Conservation (phyloP, 2,329 filamentous ascomycete species). For the Peltaster fructicola region DNA sequence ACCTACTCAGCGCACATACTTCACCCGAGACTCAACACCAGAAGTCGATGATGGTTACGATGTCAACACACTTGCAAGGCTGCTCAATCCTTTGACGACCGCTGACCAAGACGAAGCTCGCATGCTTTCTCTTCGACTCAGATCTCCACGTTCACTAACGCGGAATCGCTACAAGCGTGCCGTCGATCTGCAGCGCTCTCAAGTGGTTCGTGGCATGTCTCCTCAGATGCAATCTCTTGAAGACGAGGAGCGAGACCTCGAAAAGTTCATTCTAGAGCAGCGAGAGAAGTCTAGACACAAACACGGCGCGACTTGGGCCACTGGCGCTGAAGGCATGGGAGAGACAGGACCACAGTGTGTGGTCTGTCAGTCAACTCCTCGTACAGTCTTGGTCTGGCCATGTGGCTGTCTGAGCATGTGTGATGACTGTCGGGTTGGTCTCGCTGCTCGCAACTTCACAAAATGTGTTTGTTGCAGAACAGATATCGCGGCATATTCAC, state of each 20-base stretch:
- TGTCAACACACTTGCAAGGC: conserved; percentile 42
- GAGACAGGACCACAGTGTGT: conserved; percentile 71
- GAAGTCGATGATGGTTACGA: conserved; percentile 24
- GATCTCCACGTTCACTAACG: conserved; percentile 56
- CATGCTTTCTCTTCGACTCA: conserved; percentile 63
- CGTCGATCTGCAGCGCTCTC: conserved; percentile 50
- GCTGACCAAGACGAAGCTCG: conserved; percentile 69
- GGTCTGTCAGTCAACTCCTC: conserved; percentile 71
- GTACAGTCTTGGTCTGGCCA: conserved; percentile 89
- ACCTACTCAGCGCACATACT: conserved; percentile 44
- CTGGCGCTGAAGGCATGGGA: conserved; percentile 56
- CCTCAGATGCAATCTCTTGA: conserved; percentile 20
- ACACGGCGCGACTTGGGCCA: conserved; percentile 38
- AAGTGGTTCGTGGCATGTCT: conserved; percentile 37
- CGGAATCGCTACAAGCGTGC: conserved; percentile 57
- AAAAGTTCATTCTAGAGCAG: conserved; percentile 39
- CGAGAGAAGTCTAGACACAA: conserved; percentile 29
- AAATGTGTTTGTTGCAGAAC: conserved; percentile 89
- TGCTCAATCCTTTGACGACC: conserved; percentile 61
- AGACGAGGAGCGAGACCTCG: conserved; percentile 41
- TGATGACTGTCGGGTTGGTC: conserved; percentile 81
- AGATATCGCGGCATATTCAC: conserved; percentile 74
- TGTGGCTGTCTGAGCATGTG: conserved; percentile 88
- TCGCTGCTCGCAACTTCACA: conserved; percentile 94
- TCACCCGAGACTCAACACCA: conserved; percentile 36